Conservation (phyloP, 2,329 filamentous ascomycete species). For the Fusarium sp. region DNA sequence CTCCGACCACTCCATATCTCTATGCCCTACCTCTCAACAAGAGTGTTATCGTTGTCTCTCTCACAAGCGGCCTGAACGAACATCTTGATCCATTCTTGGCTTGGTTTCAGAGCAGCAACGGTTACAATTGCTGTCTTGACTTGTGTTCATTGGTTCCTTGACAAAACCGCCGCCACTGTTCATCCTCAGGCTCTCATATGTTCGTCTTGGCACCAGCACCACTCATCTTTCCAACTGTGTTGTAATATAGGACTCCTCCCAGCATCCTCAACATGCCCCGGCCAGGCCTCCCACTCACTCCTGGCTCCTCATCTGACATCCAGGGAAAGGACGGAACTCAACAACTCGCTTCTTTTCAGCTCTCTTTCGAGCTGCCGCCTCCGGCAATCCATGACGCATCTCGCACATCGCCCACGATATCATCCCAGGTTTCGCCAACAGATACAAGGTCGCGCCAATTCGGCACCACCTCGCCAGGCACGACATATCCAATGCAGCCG, state of each 20-base stretch:
- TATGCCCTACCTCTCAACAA: constrained; percentile 1
- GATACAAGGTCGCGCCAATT: constrained; percentile 49
- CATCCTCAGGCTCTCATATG: background rate
- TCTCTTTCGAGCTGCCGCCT: constrained; percentile 80
- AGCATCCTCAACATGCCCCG: constrained; percentile 47
- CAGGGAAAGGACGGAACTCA: constrained; percentile 74
- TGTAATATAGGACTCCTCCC: background rate
- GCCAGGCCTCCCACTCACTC: constrained; percentile 71
- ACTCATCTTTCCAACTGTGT: background rate
- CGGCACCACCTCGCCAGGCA: constrained; percentile 38
- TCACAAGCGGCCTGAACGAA: background rate
- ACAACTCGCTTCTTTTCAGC: constrained; percentile 70
- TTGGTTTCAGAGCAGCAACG: background rate
- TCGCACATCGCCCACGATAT: constrained; percentile 56
- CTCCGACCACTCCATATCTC: background rate
- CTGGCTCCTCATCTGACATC: constrained; percentile 83
- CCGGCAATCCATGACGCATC: constrained; percentile 71
- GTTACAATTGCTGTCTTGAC: background rate
- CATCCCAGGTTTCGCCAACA: constrained; percentile 43
- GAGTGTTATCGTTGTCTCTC: background rate
- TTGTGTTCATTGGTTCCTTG: background rate
- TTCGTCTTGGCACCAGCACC: background rate
- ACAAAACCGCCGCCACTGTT: background rate
- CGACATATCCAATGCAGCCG: constrained; percentile 59
- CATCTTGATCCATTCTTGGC: background rate